phyloP scores from a whole-genome alignment of 179 eudicot species.

The Heliamphora pulchella region DNA sequence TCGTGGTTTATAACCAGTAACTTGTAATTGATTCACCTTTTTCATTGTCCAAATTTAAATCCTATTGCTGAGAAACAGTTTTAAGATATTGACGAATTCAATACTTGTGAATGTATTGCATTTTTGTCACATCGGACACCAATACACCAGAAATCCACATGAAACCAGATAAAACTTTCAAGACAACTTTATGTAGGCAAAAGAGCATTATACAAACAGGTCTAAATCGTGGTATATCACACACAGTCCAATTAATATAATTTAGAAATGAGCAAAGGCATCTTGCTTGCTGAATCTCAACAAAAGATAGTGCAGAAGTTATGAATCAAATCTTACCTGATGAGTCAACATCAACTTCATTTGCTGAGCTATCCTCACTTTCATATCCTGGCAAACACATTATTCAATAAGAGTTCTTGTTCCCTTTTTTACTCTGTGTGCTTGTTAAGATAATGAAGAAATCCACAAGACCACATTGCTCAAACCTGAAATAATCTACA shows the following conservation, averaged over 20 bases:
- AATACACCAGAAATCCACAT: background rate
- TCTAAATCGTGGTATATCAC: background rate
- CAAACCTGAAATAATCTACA: conserved; percentile 8
- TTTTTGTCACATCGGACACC: background rate
- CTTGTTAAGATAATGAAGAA: background rate
- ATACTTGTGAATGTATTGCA: background rate
- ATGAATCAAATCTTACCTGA: conserved; percentile 32
- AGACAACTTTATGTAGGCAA: background rate
- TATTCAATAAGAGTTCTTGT: background rate
- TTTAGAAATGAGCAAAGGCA: background rate
- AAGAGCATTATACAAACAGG: background rate
- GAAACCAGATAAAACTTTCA: background rate
- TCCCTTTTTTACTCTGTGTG: too few species aligned
- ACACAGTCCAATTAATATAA: background rate
- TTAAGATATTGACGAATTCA: background rate
- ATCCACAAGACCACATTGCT: background rate
- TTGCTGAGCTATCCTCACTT: conserved; percentile 67
- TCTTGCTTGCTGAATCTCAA: background rate
- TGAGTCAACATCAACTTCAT: conserved; percentile 55
- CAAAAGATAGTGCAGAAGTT: background rate
- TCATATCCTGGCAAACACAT: conserved; percentile 46
- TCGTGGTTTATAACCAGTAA: too few species aligned
- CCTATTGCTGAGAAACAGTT: background rate
- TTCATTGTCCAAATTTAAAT: background rate
- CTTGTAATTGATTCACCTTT: background rate